Percentiles rank a stretch among this genome's conserved stretches.
Conservation (phyloP, 2,329 filamentous ascomycete species). For the Claviceps sp. region DNA sequence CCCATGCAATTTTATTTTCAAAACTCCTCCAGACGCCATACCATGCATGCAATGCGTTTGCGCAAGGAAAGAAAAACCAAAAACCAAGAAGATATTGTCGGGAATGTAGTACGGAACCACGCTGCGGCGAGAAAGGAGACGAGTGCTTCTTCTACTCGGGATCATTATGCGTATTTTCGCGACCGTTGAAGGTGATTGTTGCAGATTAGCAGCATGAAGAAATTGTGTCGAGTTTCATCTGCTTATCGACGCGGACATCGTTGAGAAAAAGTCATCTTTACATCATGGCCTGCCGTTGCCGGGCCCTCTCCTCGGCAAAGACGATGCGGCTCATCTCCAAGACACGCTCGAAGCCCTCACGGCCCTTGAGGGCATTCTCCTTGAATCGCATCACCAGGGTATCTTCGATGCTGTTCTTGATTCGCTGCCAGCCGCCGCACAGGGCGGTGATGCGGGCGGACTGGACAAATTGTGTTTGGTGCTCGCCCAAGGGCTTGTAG, state of each 20-base stretch:
- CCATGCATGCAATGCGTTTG: slow-evolving; percentile 1
- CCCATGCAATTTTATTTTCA: neutral
- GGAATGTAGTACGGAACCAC: neutral
- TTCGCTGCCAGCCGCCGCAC: slow-evolving; percentile 92
- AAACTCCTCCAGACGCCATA: neutral
- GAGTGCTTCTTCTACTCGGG: neutral
- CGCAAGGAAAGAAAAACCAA: neutral
- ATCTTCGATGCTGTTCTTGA: slow-evolving; percentile 93
- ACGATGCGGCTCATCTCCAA: slow-evolving; percentile 85
- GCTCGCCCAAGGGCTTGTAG: slow-evolving; percentile 51
- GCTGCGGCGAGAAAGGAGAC: neutral
- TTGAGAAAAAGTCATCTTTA: neutral
- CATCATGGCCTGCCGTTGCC: slow-evolving; percentile 17
- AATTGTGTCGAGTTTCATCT: neutral
- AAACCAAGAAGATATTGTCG: neutral
- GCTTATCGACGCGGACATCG: neutral
- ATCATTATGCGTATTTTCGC: neutral
- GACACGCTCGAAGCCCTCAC: slow-evolving; percentile 90
- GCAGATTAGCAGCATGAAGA: neutral
- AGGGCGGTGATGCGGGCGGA: slow-evolving; percentile 86
- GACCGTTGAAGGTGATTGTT: neutral
- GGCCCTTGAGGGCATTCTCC: slow-evolving; percentile 81
- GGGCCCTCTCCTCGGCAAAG: slow-evolving; percentile 77
- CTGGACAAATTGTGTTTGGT: slow-evolving; percentile 71
- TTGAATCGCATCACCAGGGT: slow-evolving; percentile 76